phyloP scores from a whole-genome alignment of 768 basidiomycete genomes.

The Panaeolus cyanescens region DNA sequence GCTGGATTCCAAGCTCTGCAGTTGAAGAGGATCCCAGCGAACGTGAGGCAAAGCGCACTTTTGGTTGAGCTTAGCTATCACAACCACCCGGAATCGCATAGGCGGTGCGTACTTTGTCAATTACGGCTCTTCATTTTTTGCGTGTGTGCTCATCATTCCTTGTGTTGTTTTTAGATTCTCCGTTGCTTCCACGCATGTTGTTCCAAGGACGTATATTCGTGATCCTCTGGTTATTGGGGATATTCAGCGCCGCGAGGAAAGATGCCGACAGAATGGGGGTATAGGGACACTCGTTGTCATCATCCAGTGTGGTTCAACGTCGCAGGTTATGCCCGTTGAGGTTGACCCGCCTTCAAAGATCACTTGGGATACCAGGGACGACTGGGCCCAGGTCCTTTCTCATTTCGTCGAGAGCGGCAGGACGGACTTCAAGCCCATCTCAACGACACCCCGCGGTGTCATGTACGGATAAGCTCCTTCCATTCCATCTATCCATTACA shows the following conservation, averaged over 20 bases:
- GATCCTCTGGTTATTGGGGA: conserved; percentile 78
- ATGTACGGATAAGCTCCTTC: too few species aligned
- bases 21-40: conserved; percentile 76
- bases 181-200: conserved; percentile 67
- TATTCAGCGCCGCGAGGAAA: conserved; percentile 78
- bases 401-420: conserved; percentile 75
- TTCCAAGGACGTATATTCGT: conserved; percentile 70
- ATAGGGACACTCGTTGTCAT: conserved; percentile 76
- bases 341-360: conserved; percentile 79
- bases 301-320: conserved; percentile 73
- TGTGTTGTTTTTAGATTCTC: conserved; percentile 53
- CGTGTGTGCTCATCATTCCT: conserved; percentile 22
- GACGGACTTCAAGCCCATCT: conserved; percentile 83
- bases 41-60: conserved; percentile 76
- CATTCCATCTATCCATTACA: conserved; percentile 6
- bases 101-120: conserved; percentile 52
- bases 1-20: conserved; percentile 85
- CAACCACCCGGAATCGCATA: conserved; percentile 57
- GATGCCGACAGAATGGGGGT: conserved; percentile 74
- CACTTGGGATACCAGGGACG: conserved; percentile 72
- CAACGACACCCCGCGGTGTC: conserved; percentile 72
- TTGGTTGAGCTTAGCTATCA: conserved; percentile 68
- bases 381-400: conserved; percentile 69
- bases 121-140: conserved; percentile 16
- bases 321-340: conserved; percentile 87